Conservation (phyloP, 148 eudicot genomes). For the Cornus suecica region DNA sequence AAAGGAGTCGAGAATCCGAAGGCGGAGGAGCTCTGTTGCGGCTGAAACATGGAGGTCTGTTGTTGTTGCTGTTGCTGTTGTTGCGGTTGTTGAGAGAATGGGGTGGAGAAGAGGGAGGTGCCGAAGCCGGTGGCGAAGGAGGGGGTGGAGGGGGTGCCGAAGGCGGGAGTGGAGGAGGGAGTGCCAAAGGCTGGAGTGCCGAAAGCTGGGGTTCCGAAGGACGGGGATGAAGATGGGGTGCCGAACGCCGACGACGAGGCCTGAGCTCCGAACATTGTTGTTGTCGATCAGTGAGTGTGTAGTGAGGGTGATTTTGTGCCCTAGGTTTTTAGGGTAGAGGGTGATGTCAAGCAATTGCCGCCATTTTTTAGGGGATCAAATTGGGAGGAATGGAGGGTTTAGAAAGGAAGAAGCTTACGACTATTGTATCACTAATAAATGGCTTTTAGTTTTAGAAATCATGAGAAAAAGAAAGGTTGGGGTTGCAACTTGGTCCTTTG, state of each 20-base stretch:
- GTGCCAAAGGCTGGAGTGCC: constrained; percentile 44
- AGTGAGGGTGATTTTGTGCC: background rate
- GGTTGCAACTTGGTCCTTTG: too few species aligned
- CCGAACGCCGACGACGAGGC: constrained; percentile 40
- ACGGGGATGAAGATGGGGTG: constrained; percentile 25
- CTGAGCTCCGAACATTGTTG: constrained; percentile 56
- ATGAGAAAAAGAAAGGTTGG: too few species aligned
- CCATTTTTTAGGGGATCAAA: constrained; percentile 8
- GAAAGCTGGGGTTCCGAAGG: constrained; percentile 41
- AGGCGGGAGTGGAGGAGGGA: constrained; percentile 47
- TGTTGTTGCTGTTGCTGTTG: constrained; percentile 32
- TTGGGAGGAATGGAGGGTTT: background rate
- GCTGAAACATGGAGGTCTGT: constrained; percentile 49
- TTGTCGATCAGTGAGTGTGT: background rate
- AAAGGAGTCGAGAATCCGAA: constrained; percentile 50
- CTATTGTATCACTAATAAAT: too few species aligned
- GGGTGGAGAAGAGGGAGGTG: constrained; percentile 47
- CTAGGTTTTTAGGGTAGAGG: background rate
- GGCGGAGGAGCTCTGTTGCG: constrained; percentile 27
- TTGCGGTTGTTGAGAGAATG: constrained; percentile 51
- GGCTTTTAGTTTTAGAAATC: too few species aligned
- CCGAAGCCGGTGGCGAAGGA: constrained; percentile 41
- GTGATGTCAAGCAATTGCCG: constrained; percentile 13
- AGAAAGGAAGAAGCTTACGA: too few species aligned
- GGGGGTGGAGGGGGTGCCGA: constrained; percentile 52